These are phyloP conservation scores for Trypanosoma lewisi DNA, from an alignment of 208 protist genomes.

Conservation along the genomic window DNA sequence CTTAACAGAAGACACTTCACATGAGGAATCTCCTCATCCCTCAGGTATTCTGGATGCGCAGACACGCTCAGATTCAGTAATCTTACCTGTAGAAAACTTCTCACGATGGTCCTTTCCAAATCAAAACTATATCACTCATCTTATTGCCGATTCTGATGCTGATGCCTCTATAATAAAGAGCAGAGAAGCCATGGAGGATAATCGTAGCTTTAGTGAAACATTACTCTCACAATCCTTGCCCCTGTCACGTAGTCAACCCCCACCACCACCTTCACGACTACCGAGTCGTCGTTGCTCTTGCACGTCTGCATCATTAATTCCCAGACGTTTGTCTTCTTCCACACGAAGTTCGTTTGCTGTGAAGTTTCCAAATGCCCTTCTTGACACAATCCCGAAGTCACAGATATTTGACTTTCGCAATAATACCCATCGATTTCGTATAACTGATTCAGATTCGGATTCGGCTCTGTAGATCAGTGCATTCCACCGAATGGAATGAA, in stretches of 20 bases:
- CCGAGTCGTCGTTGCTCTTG: conserved; percentile 3
- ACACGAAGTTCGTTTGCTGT: not conserved
- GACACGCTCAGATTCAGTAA: not conserved
- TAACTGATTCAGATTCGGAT: conserved; percentile 10
- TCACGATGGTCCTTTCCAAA: not conserved
- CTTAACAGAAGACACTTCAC: not conserved
- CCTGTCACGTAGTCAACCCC: not conserved
- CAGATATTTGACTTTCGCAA: not conserved
- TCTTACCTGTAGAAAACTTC: not conserved
- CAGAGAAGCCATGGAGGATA: not conserved
- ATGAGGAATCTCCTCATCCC: not conserved
- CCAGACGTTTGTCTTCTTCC: not conserved
- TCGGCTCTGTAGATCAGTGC: not conserved
- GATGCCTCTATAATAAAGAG: not conserved
- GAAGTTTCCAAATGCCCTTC: too few relatives aligned
- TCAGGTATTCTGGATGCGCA: not conserved
- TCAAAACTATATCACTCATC: not conserved
- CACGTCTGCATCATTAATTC: conserved; percentile 2
- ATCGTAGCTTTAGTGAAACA: not conserved
- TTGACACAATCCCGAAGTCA: not conserved
- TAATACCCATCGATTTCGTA: conserved; percentile 3
- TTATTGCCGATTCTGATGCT: not conserved
- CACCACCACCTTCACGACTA: conserved; percentile 1
- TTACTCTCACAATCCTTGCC: not conserved
- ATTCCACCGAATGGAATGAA: not conserved